Evolutionary conservation across 2,329 filamentous ascomycete species (phyloP), one percentile per base, ranked within the genome.

Genomic region (Cadophora malorum): DNA sequence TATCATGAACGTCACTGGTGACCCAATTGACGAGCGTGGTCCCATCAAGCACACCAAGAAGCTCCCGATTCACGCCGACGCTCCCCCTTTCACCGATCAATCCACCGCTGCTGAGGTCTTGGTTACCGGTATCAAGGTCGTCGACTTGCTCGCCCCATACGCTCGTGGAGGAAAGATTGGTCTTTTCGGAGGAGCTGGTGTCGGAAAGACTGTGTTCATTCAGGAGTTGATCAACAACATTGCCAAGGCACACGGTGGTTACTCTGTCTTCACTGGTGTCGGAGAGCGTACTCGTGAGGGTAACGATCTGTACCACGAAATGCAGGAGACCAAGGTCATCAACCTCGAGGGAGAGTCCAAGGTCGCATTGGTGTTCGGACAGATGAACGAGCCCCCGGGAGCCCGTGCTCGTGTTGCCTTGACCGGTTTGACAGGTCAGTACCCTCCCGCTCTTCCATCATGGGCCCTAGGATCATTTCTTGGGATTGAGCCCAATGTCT

Each of bases 151-250:
- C 80, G 96, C 96, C 79, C 96, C 96, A 79, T 99, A 99, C 85
- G 96, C 96, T 82, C 96, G 96, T 96, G 96, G 96, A 93, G 96
- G 96, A 90, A 99, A 99, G 92, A 99, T 99, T 89, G 96, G 96
- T 93, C 94, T 99, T 78, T 99, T 99, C 87, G 96, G 96, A 86
- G 96, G 96, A 95, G 96, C 96, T 79, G 96, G 96, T 96, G 96
- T 99, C 88, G 96, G 96, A 85, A 99, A 99, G 92, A 99, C 96
- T 83, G 96, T 99, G 82, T 99, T 98, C 89, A 99, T 99, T 84
- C 96, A 99, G 90, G 96, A 99, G 87, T 87, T 99, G 82, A 99
- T 99, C 88, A 99, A 99, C 94, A 99, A 99, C 91, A 98, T 99
- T 81, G 96, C 96, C 86, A 98, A 98, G 90, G 96, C 96, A 78